Evolutionary conservation across 441 rosid species (phyloP).

Genomic region (Croton laevigatus): DNA sequence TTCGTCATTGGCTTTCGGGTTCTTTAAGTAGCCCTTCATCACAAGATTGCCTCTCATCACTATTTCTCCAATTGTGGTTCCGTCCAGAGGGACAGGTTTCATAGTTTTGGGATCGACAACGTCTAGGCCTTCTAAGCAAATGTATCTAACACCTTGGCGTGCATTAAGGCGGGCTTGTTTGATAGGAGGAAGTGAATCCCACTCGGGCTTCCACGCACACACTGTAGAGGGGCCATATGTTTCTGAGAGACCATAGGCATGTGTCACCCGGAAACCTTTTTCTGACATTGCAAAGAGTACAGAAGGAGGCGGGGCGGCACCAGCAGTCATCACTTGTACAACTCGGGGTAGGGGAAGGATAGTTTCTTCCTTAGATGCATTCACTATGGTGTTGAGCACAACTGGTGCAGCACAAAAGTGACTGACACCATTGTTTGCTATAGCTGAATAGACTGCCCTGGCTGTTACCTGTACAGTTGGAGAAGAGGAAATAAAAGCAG

Average conservation of each 20-base stretch:
- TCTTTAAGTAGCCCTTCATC: conserved; percentile 90
- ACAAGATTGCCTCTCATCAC: conserved; percentile 76
- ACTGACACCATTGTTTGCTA: conserved; percentile 66
- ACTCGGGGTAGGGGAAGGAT: conserved; percentile 76
- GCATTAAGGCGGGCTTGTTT: conserved; percentile 81
- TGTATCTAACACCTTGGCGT: conserved; percentile 85
- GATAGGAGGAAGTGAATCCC: conserved; percentile 77
- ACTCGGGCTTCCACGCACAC: conserved; percentile 90
- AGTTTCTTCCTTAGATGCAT: conserved; percentile 65
- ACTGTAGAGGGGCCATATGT: conserved; percentile 83
- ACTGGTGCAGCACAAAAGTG: conserved; percentile 90
- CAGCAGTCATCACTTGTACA: conserved; percentile 83
- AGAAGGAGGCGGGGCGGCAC: conserved; percentile 88
- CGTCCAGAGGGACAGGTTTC: conserved; percentile 78
- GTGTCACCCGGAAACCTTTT: conserved; percentile 73
- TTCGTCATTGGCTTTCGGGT: conserved; percentile 75
- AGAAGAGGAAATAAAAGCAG: conserved; percentile 7
- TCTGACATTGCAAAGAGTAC: conserved; percentile 66
- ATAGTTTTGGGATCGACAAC: conserved; percentile 58
- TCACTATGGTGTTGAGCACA: conserved; percentile 71
- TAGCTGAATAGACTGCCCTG: conserved; percentile 72
- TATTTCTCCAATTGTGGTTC: conserved; percentile 77
- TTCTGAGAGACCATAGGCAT: conserved; percentile 91
- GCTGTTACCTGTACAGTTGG: conserved; percentile 63
- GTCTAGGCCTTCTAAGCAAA: conserved; percentile 69